Evolutionary conservation across 2,329 filamentous ascomycete genomes (phyloP).

Genomic region (Colletotrichum sp.): DNA sequence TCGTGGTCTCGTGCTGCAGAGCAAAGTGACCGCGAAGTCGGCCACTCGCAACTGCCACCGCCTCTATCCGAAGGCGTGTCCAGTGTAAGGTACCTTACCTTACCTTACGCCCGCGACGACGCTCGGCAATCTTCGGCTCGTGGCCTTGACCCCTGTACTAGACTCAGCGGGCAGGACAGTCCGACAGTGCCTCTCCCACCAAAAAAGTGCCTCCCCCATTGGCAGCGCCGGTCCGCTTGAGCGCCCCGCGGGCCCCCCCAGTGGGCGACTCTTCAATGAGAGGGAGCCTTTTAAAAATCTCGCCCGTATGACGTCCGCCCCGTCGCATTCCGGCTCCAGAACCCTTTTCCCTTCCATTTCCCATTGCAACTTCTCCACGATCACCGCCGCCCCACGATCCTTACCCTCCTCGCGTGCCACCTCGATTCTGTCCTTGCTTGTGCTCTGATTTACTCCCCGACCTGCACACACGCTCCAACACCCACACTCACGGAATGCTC

Average conservation of each 20-base stretch:
- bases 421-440: neutral
- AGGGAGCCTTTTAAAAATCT: constrained; percentile 20
- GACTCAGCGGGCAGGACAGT: neutral
- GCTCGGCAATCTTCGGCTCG: constrained; percentile 23
- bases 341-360: constrained; percentile 11
- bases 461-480: neutral
- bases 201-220: neutral
- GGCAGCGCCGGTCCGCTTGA: neutral
- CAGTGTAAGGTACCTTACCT: neutral
- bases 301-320: constrained; percentile 21
- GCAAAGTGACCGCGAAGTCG: neutral
- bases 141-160: constrained; percentile 18
- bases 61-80: neutral
- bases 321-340: constrained; percentile 17
- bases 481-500: neutral
- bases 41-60: neutral
- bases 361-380: constrained; percentile 15
- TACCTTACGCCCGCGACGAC: constrained; percentile 10
- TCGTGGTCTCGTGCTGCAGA: neutral
- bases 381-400: constrained; percentile 13
- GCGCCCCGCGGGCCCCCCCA: neutral
- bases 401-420: neutral
- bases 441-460: neutral
- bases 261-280: constrained; percentile 10
- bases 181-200: neutral